Evolutionary conservation across 441 rosid genomes (phyloP), one percentile per base, ranked within the genome.

Genomic region (Bocquillonia castaneifolia): DNA sequence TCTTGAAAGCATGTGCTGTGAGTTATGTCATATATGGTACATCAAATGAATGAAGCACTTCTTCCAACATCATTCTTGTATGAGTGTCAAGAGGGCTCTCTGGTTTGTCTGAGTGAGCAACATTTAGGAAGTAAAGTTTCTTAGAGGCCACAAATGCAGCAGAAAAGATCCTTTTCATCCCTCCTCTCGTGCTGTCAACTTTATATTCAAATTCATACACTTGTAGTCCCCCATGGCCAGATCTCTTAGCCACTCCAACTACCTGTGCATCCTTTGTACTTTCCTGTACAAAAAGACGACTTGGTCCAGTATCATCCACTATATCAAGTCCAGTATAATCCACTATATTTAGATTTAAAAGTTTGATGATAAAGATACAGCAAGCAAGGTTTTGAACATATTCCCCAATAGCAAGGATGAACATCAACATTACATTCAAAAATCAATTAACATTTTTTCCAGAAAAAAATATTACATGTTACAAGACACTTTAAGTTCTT

Each of bases 11-110:
- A 61, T 57, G 45, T 26, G 58, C n/a, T 23, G 28, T 22, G 1
- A 72, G 13, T 74, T 70, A 82, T 52, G 76, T 56, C 32, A 28
- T 45, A n/a, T 80, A 80, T 60, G 75, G 69, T 31, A 65, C 71
- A 76, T 86, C 86, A 74, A 93, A 93, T 75, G 97, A 93, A 74
- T 86, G 91, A 66, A 93, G 90, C 68, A 93, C 86, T 82, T 86
- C 81, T 75, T 90, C 94, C 79, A 93, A 70, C 75, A 74, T 52
- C 56, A 36, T 32, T 72, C 91, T 85, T 22, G 86, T 90, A 62
- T 66, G 59, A 56, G 73, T 52, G 70, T 88, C 92, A 51, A 90
- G 79, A 60, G 92, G 93, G 63, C 68, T 77, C 78, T 90, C 95
- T 23, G 77, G 86, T 60, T 79, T 87, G 77, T 92, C 92, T 31